phyloP scores from a whole-genome alignment of 1,284 basidiomycete species.

The Fomitopsis betulina region DNA sequence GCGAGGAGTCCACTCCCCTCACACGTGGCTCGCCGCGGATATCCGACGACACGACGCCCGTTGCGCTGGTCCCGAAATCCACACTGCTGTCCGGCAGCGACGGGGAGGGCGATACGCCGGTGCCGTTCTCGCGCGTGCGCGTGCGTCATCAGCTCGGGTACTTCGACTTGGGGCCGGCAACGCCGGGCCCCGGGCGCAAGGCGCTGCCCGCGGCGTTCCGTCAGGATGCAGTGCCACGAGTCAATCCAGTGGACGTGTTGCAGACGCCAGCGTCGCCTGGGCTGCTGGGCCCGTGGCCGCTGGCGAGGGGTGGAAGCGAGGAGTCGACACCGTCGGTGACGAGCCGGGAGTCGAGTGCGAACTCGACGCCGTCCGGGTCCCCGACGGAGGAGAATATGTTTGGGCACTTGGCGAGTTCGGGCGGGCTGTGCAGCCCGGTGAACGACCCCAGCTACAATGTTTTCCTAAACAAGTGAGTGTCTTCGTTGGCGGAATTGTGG shows the following conservation, averaged over 20 bases:
- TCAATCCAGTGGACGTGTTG: constrained; percentile 17
- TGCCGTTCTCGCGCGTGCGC: constrained; percentile 14
- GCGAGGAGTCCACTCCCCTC: constrained; percentile 8
- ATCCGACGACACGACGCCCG: constrained; percentile 14
- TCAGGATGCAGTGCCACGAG: constrained; percentile 9
- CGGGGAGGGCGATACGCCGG: constrained; percentile 17
- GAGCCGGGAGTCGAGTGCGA: constrained; percentile 30
- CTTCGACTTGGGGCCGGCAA: constrained; percentile 21
- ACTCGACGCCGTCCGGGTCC: constrained; percentile 28
- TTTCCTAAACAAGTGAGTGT: constrained; percentile 58
- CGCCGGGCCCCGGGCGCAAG: constrained; percentile 8
- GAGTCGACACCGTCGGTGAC: constrained; percentile 52
- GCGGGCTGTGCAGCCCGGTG: constrained; percentile 12
- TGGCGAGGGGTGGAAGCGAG: constrained; percentile 39
- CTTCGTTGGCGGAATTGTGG: background rate
- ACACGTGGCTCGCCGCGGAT: constrained; percentile 26
- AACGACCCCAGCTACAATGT: constrained; percentile 43
- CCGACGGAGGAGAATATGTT: constrained; percentile 13
- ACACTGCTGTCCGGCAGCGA: constrained; percentile 10
- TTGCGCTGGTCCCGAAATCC: background rate
- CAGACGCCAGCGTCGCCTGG: background rate
- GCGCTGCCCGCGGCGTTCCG: constrained; percentile 23
- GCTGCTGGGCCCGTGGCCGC: constrained; percentile 11
- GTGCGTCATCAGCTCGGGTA: constrained; percentile 25
- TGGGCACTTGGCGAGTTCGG: constrained; percentile 1